Percentiles rank a stretch among this genome's conserved stretches.
phyloP scores from a whole-genome alignment of 2,329 filamentous ascomycete species.

The Diaporthe sp. region DNA sequence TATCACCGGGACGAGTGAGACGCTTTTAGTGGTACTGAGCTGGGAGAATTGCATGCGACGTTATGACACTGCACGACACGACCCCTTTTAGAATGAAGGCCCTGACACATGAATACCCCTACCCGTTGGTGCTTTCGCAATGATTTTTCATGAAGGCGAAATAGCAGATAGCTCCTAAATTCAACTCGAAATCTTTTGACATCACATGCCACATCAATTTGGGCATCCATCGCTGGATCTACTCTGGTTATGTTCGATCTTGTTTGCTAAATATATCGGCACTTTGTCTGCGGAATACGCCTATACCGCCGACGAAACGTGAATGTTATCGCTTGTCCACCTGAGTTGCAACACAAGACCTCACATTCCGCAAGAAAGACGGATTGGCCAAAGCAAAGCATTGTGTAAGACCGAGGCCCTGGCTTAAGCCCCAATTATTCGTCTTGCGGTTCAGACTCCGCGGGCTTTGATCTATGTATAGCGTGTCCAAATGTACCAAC shows the following conservation, averaged over 20 bases:
- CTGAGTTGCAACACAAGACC: too few relatives aligned
- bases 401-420: background rate
- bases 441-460: background rate
- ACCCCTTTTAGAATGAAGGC: slow-evolving; percentile 22
- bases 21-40: background rate
- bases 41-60: slow-evolving; percentile 32
- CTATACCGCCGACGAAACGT: too few relatives aligned
- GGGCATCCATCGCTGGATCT: background rate
- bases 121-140: slow-evolving; percentile 16
- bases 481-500: background rate
- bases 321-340: too few relatives aligned
- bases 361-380: background rate
- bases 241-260: too few relatives aligned
- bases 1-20: background rate
- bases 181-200: background rate
- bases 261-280: too few relatives aligned
- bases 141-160: slow-evolving; percentile 11
- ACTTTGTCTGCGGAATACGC: too few relatives aligned
- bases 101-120: slow-evolving; percentile 38
- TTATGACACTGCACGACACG: slow-evolving; percentile 37
- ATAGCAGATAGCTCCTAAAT: slow-evolving; percentile 28
- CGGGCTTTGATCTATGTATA: background rate
- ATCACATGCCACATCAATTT: background rate
- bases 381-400: background rate
- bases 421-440: background rate